Percentiles rank a stretch among this genome's conserved stretches.
phyloP scores from a whole-genome alignment of 2,329 filamentous ascomycete species.

The Cercospora canescens region DNA sequence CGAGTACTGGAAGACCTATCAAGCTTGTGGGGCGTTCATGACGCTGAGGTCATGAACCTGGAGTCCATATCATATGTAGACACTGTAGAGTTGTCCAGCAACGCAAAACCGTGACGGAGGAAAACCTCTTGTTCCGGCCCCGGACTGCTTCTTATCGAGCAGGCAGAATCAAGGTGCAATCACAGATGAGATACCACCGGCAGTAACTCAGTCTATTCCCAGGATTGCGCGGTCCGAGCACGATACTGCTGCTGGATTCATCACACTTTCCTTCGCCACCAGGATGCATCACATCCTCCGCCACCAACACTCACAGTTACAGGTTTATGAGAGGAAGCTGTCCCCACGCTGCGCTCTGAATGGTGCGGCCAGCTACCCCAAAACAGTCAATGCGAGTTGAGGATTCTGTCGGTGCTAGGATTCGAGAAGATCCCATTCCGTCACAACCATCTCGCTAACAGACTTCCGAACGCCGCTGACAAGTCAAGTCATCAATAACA shows the following conservation, averaged over 20 bases:
- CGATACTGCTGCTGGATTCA: not conserved
- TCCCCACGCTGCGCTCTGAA: not conserved
- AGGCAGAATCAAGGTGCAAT: too few relatives aligned
- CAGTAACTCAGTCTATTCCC: too few relatives aligned
- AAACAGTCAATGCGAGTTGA: constrained; percentile 1
- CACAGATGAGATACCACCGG: too few relatives aligned
- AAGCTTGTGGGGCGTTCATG: not conserved
- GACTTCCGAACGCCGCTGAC: not conserved
- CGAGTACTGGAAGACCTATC: not conserved
- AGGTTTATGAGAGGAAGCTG: too few relatives aligned
- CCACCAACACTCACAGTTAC: not conserved
- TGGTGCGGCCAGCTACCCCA: not conserved
- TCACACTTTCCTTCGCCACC: not conserved
- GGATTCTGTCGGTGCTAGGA: not conserved
- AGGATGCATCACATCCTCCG: not conserved
- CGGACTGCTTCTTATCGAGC: too few relatives aligned
- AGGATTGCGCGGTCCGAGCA: not conserved
- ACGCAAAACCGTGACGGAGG: too few relatives aligned
- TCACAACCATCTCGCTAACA: not conserved
- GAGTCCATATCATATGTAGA: too few relatives aligned
- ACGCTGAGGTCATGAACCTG: too few relatives aligned
- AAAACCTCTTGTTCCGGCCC: too few relatives aligned
- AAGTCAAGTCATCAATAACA: too few relatives aligned
- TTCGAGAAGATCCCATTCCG: too few relatives aligned
- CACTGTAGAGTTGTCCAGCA: not conserved